Evolutionary conservation across 441 rosid species (phyloP).

Genomic region (Codiaeum variegatum): DNA sequence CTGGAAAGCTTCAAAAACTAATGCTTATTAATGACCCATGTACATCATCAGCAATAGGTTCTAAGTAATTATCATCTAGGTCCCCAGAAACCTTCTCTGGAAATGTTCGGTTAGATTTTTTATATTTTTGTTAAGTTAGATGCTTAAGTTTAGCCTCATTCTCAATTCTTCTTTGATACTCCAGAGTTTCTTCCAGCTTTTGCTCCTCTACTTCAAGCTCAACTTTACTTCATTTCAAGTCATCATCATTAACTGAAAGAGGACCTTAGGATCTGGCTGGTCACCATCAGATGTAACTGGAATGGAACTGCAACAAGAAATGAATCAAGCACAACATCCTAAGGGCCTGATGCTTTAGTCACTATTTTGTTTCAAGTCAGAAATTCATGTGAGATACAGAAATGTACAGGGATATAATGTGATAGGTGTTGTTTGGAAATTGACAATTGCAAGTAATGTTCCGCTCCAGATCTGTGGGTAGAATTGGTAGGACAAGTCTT

Average conservation of each 20-base stretch:
- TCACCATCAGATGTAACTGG: slow-evolving; percentile 49
- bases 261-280: slow-evolving; percentile 40
- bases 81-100: slow-evolving; percentile 33
- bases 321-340: slow-evolving; percentile 15
- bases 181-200: slow-evolving; percentile 80
- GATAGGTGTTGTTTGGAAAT: slow-evolving; percentile 11
- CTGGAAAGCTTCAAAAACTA: not conserved
- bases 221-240: slow-evolving; percentile 52
- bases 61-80: slow-evolving; percentile 30
- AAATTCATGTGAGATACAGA: not conserved
- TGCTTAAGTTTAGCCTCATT: slow-evolving; percentile 87
- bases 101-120: slow-evolving; percentile 39
- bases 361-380: not conserved
- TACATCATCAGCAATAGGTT: slow-evolving; percentile 29
- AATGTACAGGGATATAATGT: not conserved
- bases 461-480: not conserved
- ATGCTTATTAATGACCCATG: slow-evolving; percentile 37
- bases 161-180: slow-evolving; percentile 86
- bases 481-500: not conserved
- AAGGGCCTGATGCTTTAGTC: not conserved
- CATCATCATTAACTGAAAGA: slow-evolving; percentile 40
- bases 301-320: slow-evolving; percentile 56
- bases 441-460: slow-evolving; percentile 13
- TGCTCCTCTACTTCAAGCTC: slow-evolving; percentile 90
- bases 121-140: slow-evolving; percentile 68